Base-by-base conservation (phyloP, 257 asterid genomes). In the Mentha longifolia region DNA sequence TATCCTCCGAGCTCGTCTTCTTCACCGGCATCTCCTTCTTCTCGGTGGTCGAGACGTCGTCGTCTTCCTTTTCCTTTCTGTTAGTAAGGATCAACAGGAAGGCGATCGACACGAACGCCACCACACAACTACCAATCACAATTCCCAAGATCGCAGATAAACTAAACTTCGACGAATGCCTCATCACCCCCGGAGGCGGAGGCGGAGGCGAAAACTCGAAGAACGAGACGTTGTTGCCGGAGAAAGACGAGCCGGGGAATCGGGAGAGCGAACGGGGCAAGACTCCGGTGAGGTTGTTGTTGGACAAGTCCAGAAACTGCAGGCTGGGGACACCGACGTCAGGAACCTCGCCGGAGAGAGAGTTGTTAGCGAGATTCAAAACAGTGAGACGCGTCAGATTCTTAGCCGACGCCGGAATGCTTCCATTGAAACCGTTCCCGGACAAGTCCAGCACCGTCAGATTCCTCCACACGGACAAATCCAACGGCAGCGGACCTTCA, bases 341-440 rank as follows among this genome's bases (percentile, higher is more conserved):
- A 55, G 90, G 90, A 68, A 82, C 61, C 30, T 76, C 84, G 39
- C 90, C 90, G 30, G 87, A 78, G 30, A 85, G 62, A 0, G 78
- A 75, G 77, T 85, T 85, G 25, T 83, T 83, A 22, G 90, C 85
- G 7, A 85, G 83, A 75, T 56, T 74, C 54, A 85, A 20, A 61
- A 47, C 77, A 10, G 75, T 72, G 46, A 85, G 69, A 16, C 67
- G 86, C 2, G 81, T 68, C 70, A 83, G 30, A 74, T 72, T 85
- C 8, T 73, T 65, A 13, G 82, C 3, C 3, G 87, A 85, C 42
- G 79, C 11, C 9, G 90, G 85, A 22, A 83, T 66, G 2, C 78
- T 80, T 60, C 86, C 83, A 30, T 78, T 79, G 43, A 85, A 82
- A 3, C 20, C 73, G 50, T 85, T 85, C 3, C 71, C 72, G 56